Base-by-base conservation (phyloP, 2,329 filamentous ascomycete species). In the Ilyonectria robusta region DNA sequence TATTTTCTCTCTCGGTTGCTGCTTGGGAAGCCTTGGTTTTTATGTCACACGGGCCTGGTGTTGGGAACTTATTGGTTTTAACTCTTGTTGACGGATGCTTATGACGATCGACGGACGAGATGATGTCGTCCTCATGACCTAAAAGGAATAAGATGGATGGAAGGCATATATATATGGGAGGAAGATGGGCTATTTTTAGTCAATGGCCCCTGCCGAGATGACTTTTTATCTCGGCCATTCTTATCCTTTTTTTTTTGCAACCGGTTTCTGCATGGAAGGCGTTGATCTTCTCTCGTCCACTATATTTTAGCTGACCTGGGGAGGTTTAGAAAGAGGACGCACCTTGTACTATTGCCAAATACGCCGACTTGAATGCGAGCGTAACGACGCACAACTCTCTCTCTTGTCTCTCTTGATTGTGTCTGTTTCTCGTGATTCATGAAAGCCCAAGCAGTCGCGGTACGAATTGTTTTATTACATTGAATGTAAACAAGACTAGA, bases 1-100 rank as follows among this genome's bases (percentile, higher is more conserved):
- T 65, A 37, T 54, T 60, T 62, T 47, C 59, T 54, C 51, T 65
- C 46, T 65, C n/a, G 47, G 54, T 56, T 66, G 61, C 42, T 65
- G 50, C 66, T 62, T 68, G 54, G 66, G 58, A 62, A 65, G 51
- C 46, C 37, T 48, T 53, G 29, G 46, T 62, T 67, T 67, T 63
- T 63, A 54, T 62, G 59, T 66, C 63, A 66, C 51, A 65, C 31
- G 66, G 66, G 66, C 62, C 55, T 68, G 66, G 66, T 66, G 66
- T 68, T 68, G 59, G 58, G 63, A 66, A 66, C 58, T 61, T 51
- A 42, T 29, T 53, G 62, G 58, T 51, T 65, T 66, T 62, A 51
- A 44, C 51, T 65, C 51, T 65, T 40, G 53, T 66, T 61, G 58
- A 66, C 58, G 58, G 26, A 66, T 62, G 53, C 58, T 58, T 66